phyloP scores from a whole-genome alignment of 1,139 yeast species.

The Yamadazyma songkhlaensis region DNA sequence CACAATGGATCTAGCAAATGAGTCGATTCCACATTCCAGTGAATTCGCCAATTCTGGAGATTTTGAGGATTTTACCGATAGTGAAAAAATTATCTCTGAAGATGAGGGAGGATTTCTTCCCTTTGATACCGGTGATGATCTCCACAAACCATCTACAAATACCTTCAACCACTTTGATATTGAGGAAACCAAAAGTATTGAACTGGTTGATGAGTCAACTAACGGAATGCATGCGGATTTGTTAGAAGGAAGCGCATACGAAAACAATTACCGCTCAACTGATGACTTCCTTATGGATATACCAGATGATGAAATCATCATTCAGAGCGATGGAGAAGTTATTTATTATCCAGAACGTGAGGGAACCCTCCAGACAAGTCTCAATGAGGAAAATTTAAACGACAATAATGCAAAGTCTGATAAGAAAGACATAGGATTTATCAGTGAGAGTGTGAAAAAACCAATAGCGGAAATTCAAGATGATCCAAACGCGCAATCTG shows the following conservation, averaged over 20 bases:
- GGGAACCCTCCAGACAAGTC: too few species aligned
- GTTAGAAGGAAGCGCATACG: neutral
- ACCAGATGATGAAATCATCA: constrained; percentile 15
- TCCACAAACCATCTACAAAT: neutral
- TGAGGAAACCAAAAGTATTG: constrained; percentile 6
- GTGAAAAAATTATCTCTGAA: neutral
- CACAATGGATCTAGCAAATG: too few species aligned
- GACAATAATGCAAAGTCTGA: too few species aligned
- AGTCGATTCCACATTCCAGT: too few species aligned
- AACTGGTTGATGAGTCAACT: constrained; percentile 1
- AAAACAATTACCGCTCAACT: neutral
- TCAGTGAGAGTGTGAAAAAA: too few species aligned
- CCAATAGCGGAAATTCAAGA: too few species aligned
- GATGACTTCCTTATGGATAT: constrained; percentile 9
- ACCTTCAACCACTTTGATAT: constrained; percentile 2
- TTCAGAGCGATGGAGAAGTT: constrained; percentile 19
- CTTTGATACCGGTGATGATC: neutral
- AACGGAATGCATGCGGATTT: neutral
- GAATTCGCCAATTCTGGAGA: neutral
- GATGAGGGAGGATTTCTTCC: neutral
- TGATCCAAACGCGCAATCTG: constrained; percentile 3
- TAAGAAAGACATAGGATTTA: too few species aligned
- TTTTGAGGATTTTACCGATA: neutral
- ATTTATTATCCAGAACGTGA: constrained; percentile 20
- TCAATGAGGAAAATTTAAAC: too few species aligned